Evolutionary conservation across 2,329 filamentous ascomycete species (phyloP).

Genomic region (Epichloe amarillans): DNA sequence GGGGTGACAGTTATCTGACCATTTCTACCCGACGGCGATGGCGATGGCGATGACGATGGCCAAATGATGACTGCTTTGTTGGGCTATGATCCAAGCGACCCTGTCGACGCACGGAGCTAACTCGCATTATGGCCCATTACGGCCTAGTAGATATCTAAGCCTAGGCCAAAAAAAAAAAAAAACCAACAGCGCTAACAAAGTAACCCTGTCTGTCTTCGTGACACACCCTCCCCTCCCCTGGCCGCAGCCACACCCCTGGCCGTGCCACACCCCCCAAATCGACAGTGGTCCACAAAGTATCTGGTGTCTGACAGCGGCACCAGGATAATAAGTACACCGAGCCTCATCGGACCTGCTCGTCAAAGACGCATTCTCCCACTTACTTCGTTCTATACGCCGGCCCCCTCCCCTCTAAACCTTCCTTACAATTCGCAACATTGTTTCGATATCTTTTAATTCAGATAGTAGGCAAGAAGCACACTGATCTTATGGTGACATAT

Average conservation of each 20-base stretch:
- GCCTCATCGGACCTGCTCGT: constrained; percentile 4
- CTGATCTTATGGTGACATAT: background rate
- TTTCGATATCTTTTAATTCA: background rate
- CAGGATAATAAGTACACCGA: constrained; percentile 4
- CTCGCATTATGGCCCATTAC: no score
- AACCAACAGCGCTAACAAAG: background rate
- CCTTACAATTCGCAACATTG: background rate
- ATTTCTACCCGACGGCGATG: no score
- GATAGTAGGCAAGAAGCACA: background rate
- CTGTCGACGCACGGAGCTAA: no score
- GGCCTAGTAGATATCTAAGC: no score
- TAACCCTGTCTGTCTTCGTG: background rate
- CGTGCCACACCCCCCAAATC: background rate
- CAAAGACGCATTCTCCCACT: background rate
- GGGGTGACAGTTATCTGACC: no score
- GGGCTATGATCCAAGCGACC: no score
- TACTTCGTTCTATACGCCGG: constrained; percentile 1
- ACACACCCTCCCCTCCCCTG: background rate
- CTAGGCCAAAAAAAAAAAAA: no score
- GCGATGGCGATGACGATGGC: no score
- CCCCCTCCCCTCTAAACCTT: background rate
- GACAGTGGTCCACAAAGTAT: background rate
- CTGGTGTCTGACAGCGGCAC: background rate
- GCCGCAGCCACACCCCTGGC: background rate
- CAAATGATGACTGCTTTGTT: no score